phyloP scores from a whole-genome alignment of 106 monocot species.

The Alisma plantagoaquatica region DNA sequence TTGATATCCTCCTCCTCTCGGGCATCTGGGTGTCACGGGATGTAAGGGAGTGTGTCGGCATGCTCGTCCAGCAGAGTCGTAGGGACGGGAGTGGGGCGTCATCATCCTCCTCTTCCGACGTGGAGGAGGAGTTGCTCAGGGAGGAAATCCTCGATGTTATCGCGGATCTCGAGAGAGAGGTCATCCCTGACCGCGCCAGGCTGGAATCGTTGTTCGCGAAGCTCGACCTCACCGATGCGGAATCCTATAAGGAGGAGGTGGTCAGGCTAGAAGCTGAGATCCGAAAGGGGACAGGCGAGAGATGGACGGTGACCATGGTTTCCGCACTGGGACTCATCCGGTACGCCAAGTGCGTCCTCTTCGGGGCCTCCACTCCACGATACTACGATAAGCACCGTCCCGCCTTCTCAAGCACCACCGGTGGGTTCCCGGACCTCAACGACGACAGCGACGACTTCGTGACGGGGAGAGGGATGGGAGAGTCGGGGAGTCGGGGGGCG shows the following conservation, averaged over 20 bases:
- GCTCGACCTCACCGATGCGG: constrained; percentile 37
- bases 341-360: constrained; percentile 76
- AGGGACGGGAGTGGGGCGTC: too few species aligned
- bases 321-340: constrained; percentile 56
- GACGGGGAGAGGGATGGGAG: too few species aligned
- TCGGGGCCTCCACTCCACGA: constrained; percentile 49
- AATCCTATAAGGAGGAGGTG: constrained; percentile 53
- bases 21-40: constrained; percentile 43
- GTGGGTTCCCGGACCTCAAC: too few species aligned
- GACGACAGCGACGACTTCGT: too few species aligned
- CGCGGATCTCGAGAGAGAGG: constrained; percentile 43
- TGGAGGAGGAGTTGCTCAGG: constrained; percentile 18
- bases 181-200: constrained; percentile 29
- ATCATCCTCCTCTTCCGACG: constrained; percentile 6
- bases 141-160: constrained; percentile 44
- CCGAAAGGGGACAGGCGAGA: constrained; percentile 30
- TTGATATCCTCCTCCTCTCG: constrained; percentile 45
- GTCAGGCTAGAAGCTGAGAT: constrained; percentile 65
- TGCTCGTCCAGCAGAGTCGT: constrained; percentile 44
- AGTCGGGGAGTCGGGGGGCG: too few species aligned
- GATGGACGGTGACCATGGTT: constrained; percentile 38
- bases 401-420: too few species aligned
- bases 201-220: constrained; percentile 35
- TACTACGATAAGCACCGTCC: neutral
- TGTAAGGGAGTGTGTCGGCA: constrained; percentile 35